These are phyloP conservation scores for Metschnikowia bowlesiae DNA, from an alignment of 805 yeast genomes.

Conservation along the genomic window DNA sequence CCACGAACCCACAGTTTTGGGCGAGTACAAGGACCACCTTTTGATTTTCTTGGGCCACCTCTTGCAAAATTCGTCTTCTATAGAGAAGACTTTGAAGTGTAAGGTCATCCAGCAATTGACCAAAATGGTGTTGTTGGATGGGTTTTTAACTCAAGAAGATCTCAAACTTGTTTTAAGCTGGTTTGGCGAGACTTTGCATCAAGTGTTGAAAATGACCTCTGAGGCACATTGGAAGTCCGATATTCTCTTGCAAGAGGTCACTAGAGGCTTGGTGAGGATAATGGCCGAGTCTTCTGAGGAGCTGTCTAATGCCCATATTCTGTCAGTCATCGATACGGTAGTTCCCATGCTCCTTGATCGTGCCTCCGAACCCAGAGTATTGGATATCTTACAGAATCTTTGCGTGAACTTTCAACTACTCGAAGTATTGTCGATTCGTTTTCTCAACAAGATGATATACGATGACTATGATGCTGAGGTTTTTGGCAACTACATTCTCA, in stretches of 20 bases:
- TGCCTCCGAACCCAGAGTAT: constrained; percentile 26
- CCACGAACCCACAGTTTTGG: constrained; percentile 33
- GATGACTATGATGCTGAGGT: constrained; percentile 9
- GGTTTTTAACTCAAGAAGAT: constrained; percentile 52
- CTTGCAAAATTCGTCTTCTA: constrained; percentile 58
- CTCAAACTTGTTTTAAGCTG: constrained; percentile 58
- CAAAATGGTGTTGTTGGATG: constrained; percentile 47
- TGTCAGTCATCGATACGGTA: constrained; percentile 37
- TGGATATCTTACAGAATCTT: constrained; percentile 23
- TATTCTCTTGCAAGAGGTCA: constrained; percentile 48
- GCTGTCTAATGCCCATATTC: constrained; percentile 21
- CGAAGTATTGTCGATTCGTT: constrained; percentile 41
- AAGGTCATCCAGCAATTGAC: constrained; percentile 63
- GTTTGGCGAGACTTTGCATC: constrained; percentile 52
- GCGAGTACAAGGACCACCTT: constrained; percentile 58
- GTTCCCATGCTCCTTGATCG: constrained; percentile 28
- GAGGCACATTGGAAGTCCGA: constrained; percentile 33
- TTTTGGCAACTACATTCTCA: constrained; percentile 14
- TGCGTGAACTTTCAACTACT: constrained; percentile 41
- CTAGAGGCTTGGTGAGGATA: constrained; percentile 50
- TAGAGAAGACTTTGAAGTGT: constrained; percentile 67
- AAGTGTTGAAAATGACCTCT: constrained; percentile 32
- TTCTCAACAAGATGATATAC: constrained; percentile 37
- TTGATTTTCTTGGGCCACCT: constrained; percentile 65
- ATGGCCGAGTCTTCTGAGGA: constrained; percentile 23